Percentiles rank a stretch among this genome's conserved stretches.
phyloP scores from a whole-genome alignment of 345 rosid genomes.

The Dimocarpus longan region DNA sequence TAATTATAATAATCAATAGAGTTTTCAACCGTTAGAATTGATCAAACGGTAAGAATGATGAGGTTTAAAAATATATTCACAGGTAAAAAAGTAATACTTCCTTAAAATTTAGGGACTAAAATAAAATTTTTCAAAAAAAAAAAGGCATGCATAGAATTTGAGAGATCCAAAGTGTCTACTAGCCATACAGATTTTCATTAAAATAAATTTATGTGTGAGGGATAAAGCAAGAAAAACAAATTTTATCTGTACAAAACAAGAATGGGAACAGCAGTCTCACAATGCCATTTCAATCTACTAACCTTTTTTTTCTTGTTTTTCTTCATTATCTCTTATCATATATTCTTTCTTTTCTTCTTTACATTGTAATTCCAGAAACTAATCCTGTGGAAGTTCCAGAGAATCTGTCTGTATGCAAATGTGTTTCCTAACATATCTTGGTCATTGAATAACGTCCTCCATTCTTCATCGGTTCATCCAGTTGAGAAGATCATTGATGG shows the following conservation, averaged over 20 bases:
- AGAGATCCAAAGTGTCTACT: not conserved
- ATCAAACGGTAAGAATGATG: too few species aligned
- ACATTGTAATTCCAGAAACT: constrained; percentile 36
- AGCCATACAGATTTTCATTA: constrained; percentile 12
- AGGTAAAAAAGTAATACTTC: too few species aligned
- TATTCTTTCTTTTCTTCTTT: constrained; percentile 36
- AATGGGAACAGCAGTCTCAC: constrained; percentile 24
- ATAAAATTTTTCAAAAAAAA: not conserved
- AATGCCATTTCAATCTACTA: constrained; percentile 27
- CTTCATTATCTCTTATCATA: constrained; percentile 19
- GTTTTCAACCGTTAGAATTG: too few species aligned
- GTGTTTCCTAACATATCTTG: constrained; percentile 17
- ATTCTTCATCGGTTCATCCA: constrained; percentile 23
- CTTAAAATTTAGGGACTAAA: too few species aligned
- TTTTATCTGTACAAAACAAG: constrained; percentile 44
- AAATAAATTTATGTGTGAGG: constrained; percentile 29
- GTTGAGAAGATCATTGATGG: constrained; percentile 20
- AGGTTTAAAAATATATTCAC: too few species aligned
- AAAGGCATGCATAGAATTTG: not conserved
- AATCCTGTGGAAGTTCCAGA: constrained; percentile 26
- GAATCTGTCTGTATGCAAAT: constrained; percentile 27
- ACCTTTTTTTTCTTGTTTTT: constrained; percentile 18
- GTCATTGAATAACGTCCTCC: constrained; percentile 13
- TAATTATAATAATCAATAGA: too few species aligned
- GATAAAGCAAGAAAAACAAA: constrained; percentile 18